Evolutionary conservation across 2,329 filamentous ascomycete species (phyloP), one percentile per base, ranked within the genome.

Genomic region (Myriosclerotinia scirpicola): DNA sequence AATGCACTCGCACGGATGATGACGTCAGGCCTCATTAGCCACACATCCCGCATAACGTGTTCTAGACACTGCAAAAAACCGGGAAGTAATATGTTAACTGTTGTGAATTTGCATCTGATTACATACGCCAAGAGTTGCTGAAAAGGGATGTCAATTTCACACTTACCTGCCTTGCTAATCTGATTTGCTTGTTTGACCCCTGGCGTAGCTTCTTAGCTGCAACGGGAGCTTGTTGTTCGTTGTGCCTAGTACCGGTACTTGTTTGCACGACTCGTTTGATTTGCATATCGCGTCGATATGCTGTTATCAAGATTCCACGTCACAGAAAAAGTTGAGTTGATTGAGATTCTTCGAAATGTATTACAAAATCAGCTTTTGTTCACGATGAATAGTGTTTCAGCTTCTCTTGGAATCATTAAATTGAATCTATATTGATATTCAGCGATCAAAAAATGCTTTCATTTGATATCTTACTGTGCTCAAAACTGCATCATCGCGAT

Each of bases 251-350:
- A 14, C 22, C 22, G 5, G 46, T 46, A 20, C n/a, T 0, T 50
- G 46, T 26, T 50, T 50, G 46, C 44, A 3, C n/a, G 6, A n/a
- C 44, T 9, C 9, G 30, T 34, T 34, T 34, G 30, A 34, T 36
- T 59, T 59, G 42, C 44, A 38, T 30, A 26, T 17, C 20, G 22
- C 15, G 44, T 50, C 38, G 15, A 12, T 48, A 48, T 50, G 20
- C 42, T 60, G 42, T 48, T 20, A 48, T 17, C 34, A 60, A 60
- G 30, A n/a, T 48, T 50, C 44, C 58, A 61, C 58, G 58, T 61
- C 58, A 61, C 44, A 22, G 30, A n/a, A 26, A 40, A 50, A 22
- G n/a, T 26, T 38, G n/a, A 8, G 15, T n/a, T 5, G 2, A 38
- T 52, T 34, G n/a, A 50, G n/a, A 61, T 61, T 8, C 26, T 50